Conservation (phyloP, 73 alveolate species). For the Breviolum minutum region DNA sequence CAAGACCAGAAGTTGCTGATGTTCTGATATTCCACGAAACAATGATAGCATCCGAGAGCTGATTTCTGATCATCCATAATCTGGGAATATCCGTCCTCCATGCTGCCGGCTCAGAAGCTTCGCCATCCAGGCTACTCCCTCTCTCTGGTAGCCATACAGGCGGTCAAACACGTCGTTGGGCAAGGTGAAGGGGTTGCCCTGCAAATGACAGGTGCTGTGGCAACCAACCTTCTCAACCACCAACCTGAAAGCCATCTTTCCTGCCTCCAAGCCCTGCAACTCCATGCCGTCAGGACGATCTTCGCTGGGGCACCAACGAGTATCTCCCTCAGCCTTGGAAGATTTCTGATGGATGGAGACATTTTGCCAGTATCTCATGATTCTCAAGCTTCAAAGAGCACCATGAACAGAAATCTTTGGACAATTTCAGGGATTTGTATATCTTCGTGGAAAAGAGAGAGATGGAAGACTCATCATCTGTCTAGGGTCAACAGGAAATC, state of each 20-base stretch:
- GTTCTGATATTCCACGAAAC: not conserved
- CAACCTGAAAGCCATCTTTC: not conserved
- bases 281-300: slow-evolving; percentile 20
- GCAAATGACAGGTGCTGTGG: not conserved
- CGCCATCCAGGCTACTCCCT: slow-evolving; percentile 95
- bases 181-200: slow-evolving; percentile 35
- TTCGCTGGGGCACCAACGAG: slow-evolving; percentile 45
- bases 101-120: slow-evolving; percentile 12
- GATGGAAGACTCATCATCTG: too few species aligned
- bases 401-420: not conserved
- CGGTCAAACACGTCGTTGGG: slow-evolving; percentile 69
- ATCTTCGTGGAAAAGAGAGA: too few species aligned
- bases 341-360: not conserved
- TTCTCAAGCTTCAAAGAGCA: not conserved
- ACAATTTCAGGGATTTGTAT: not conserved
- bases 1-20: not conserved
- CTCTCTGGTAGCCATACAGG: slow-evolving; percentile 71
- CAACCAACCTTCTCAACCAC: not conserved
- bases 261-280: slow-evolving; percentile 9
- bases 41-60: not conserved
- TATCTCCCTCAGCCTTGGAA: not conserved
- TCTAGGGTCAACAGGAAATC: too few species aligned
- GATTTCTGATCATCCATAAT: not conserved
- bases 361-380: too few species aligned
- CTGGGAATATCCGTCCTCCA: not conserved